Base-by-base conservation (phyloP, 805 yeast genomes). In the Candida boleticola region DNA sequence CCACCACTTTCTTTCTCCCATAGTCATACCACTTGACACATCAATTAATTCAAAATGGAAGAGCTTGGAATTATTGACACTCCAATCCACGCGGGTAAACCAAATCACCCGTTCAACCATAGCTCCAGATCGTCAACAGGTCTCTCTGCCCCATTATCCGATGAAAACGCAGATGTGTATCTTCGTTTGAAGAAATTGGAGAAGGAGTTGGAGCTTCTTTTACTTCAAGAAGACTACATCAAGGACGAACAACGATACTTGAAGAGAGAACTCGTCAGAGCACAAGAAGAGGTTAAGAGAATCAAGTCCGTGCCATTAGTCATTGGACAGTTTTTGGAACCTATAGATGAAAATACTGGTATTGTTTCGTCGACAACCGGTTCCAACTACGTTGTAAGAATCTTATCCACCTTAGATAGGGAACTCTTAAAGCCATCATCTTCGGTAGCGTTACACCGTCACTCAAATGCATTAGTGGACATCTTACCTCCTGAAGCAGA, bases 401-500 rank as follows among this genome's bases (percentile, higher is more conserved):
- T 95, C 44, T 74, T 93, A 48, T 89, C 97, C 5, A 95, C 99
- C 0, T 75, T 93, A 50, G 99, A 93, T 59, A 78, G 98, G 48
- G 99, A 95, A 66, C 74, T 92, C 51, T 79, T 93, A 58, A 93
- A 93, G 65, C 90, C 98, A 11, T 85, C 96, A 4, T 85, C 96
- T 27, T 87, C 96, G 11, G 99, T 93, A 25, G 99, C 99, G 1
- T 75, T 93, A 51, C 99, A 93, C 64, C 95, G 99, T 63, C 98
- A 95, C 69, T 92, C 98, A 10, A 95, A 95, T 61, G 97, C 99
- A 2, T 73, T 93, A 50, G 99, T 93, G 27, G 98, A 93, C 64
- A 93, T 95, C 43, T 72, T 93, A 58, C 99, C 99, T 21, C 99
- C 99, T 22, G 99, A 93, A 73, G 97, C 98, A 0, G 99, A 93